Base-by-base conservation (phyloP, 2,329 filamentous ascomycete genomes). In the Apiospora marii region DNA sequence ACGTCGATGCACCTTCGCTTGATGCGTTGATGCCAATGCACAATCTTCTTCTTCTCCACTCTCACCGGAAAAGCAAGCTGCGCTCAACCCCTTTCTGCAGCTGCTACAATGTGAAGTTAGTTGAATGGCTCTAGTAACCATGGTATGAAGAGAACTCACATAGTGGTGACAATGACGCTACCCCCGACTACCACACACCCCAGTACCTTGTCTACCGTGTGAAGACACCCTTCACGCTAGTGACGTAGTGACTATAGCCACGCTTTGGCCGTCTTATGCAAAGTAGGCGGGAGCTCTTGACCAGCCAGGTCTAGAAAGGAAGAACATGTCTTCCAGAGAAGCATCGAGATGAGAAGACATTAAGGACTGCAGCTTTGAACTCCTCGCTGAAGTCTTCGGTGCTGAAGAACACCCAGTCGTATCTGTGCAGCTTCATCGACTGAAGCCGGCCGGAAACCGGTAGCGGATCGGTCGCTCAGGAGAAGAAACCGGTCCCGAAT, bases 401-500 rank as follows among this genome's bases (percentile, higher is more conserved):
- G 82, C 95, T 96, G 87, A 96, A 94, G 84, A 97, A 96, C 61
- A 93, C 92, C 92, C 94, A 97, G 64, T 94, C 93, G 79, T 97
- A 97, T 78, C 92, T 92, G 85, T 94, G 79, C 12, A 75, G 80
- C 24, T 70, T 93, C 75, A 94, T 94, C 79, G 85, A 84, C 79
- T 96, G 92, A 94, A 97, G 14, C 91, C 92, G 72, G 88, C 84
- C 81, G 94, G 92, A 67, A 95, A 83, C 78, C 96, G 92, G 43
- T 83, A 1, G 37, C 37, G 7, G 10, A 8, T 41, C 37, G 37
- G 37, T 41, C 37, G 1, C 37, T 10, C 37, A 10, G 7, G 37
- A 41, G 10, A 41, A 41, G 37, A 41, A 41, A 41, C 37, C 7
- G 37, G 37, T 41, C 37, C 1, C 8, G 7, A 41, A 10, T 41